These are phyloP conservation scores for Solanum chilense DNA, from an alignment of 257 asterid species.

Conservation along the genomic window DNA sequence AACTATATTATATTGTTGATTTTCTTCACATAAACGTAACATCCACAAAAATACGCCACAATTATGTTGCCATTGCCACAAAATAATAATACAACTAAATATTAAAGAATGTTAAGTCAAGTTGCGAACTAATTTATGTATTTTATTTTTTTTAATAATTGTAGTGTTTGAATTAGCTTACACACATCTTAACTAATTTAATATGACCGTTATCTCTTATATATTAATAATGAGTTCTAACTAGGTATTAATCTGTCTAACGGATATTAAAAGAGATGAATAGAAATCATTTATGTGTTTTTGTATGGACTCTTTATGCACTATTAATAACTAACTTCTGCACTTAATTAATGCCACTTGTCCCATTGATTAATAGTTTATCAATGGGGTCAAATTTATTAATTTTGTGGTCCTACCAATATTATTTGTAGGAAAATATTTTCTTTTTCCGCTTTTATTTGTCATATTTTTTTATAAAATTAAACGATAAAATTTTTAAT, in stretches of 20 bases:
- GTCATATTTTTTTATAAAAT: too few relatives aligned
- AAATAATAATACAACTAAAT: background rate
- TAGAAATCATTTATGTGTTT: too few relatives aligned
- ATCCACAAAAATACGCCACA: background rate
- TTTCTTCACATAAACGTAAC: background rate
- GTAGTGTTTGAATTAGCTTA: accelerated
- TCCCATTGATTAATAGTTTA: background rate
- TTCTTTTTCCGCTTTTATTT: too few relatives aligned
- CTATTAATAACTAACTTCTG: background rate
- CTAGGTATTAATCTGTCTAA: accelerated
- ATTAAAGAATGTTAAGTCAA: background rate
- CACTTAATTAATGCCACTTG: background rate
- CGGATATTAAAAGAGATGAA: accelerated
- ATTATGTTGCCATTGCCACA: background rate
- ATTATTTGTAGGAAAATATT: background rate
- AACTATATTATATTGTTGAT: background rate
- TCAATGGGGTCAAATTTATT: background rate
- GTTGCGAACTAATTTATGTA: background rate
- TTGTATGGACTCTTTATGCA: background rate
- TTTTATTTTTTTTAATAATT: too few relatives aligned
- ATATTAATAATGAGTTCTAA: accelerated
- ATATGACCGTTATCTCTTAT: too few relatives aligned
- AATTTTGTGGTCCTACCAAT: background rate
- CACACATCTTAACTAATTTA: too few relatives aligned
- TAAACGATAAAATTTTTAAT: too few relatives aligned